A percentile compares a stretch with the other conserved stretches of the same genome.
These are phyloP conservation scores for Alternaria metachromatica DNA, from an alignment of 2,329 filamentous ascomycete genomes.

Conservation along the genomic window DNA sequence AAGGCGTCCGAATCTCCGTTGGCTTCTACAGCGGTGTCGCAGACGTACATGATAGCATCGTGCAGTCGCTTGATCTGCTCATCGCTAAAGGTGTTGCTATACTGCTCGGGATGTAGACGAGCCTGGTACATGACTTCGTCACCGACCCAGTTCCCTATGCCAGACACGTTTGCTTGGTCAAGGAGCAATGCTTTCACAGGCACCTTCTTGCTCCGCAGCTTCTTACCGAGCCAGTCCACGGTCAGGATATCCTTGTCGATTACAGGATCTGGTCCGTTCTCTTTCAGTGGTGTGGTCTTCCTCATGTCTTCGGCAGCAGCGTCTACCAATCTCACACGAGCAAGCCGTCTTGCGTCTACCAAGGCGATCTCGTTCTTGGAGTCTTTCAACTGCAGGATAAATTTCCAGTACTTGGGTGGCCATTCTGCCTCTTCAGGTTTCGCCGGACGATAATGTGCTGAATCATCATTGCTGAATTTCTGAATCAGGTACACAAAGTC, in stretches of 20 bases:
- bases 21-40: constrained; percentile 76
- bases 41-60: constrained; percentile 77
- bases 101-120: constrained; percentile 88
- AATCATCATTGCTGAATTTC: constrained; percentile 79
- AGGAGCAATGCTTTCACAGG: constrained; percentile 89
- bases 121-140: constrained; percentile 94
- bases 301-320: constrained; percentile 79
- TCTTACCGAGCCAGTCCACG: constrained; percentile 73
- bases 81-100: constrained; percentile 80
- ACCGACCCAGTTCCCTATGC: constrained; percentile 95
- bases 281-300: constrained; percentile 76
- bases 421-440: constrained; percentile 68
- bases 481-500: background rate
- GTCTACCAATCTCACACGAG: constrained; percentile 80
- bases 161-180: constrained; percentile 78
- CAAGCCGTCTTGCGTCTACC: constrained; percentile 81
- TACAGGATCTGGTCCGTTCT: constrained; percentile 94
- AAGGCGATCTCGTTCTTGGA: constrained; percentile 76
- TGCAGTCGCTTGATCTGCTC: constrained; percentile 75
- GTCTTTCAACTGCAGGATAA: constrained; percentile 71
- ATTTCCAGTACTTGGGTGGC: constrained; percentile 93
- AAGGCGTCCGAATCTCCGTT: constrained; percentile 85
- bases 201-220: constrained; percentile 77
- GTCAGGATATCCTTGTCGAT: constrained; percentile 80
- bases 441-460: constrained; percentile 77